Percentiles rank a stretch among this genome's conserved stretches.
These are phyloP conservation scores for Lichtheimia ramosa DNA, from an alignment of 371 early-diverging fungal genomes.

Conservation along the genomic window DNA sequence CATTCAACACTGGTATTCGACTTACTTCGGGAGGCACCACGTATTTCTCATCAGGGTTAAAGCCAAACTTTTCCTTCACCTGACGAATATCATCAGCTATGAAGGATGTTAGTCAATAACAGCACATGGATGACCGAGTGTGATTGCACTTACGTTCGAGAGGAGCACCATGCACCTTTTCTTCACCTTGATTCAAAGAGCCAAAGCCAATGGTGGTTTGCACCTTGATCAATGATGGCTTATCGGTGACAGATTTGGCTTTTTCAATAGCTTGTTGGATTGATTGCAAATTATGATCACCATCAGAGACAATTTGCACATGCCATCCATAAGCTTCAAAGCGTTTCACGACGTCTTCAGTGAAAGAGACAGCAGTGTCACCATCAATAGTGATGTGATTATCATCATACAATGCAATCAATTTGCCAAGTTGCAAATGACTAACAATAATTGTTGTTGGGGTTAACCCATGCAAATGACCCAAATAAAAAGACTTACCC, in stretches of 20 bases:
- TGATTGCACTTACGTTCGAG: slow-evolving; percentile 60
- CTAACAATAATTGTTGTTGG: slow-evolving; percentile 34
- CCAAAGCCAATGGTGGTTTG: slow-evolving; percentile 68
- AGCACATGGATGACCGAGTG: neutral
- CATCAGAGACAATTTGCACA: slow-evolving; percentile 78
- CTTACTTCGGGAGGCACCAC: slow-evolving; percentile 62
- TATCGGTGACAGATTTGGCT: slow-evolving; percentile 83
- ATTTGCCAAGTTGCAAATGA: slow-evolving; percentile 94
- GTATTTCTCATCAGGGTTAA: slow-evolving; percentile 78
- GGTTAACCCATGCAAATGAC: neutral
- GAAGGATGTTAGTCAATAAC: neutral
- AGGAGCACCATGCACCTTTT: slow-evolving; percentile 90
- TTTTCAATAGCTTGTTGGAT: slow-evolving; percentile 76
- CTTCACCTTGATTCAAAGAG: slow-evolving; percentile 81
- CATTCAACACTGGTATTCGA: neutral
- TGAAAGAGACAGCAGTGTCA: slow-evolving; percentile 86
- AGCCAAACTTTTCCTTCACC: slow-evolving; percentile 86
- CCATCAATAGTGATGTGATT: slow-evolving; percentile 98
- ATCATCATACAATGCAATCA: slow-evolving; percentile 97
- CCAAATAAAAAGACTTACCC: slow-evolving; percentile 61
- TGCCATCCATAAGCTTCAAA: slow-evolving; percentile 97
- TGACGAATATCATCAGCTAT: slow-evolving; percentile 83
- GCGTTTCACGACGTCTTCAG: slow-evolving; percentile 92
- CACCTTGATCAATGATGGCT: slow-evolving; percentile 89
- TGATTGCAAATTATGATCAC: slow-evolving; percentile 76